Percentiles rank a stretch among this genome's conserved stretches.
Evolutionary conservation across 805 yeast genomes (phyloP).

Genomic region (Lipomyces sp.): DNA sequence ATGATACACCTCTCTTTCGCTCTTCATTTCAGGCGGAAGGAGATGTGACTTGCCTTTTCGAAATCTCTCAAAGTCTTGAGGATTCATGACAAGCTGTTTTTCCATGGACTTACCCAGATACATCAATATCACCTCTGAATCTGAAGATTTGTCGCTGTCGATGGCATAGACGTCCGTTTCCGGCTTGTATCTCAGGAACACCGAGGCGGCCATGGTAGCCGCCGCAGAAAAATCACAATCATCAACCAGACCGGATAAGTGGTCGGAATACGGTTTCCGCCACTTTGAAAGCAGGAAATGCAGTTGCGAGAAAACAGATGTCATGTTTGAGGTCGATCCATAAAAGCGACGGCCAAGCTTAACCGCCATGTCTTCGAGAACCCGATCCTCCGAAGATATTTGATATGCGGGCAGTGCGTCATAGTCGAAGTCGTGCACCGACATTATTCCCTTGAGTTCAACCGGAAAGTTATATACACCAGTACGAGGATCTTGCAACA

Average conservation of each 20-base stretch:
- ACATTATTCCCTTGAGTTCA: constrained; percentile 55
- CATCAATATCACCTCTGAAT: constrained; percentile 64
- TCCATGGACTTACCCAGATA: constrained; percentile 79
- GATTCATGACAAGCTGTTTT: constrained; percentile 61
- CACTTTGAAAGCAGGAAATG: constrained; percentile 66
- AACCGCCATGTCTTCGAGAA: constrained; percentile 49
- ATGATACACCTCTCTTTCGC: constrained; percentile 51
- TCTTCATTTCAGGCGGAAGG: constrained; percentile 16
- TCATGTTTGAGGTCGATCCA: constrained; percentile 88
- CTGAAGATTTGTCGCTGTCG: constrained; percentile 65
- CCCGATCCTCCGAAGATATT: constrained; percentile 63
- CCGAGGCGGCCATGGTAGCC: constrained; percentile 52
- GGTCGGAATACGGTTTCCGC: constrained; percentile 46
- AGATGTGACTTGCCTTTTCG: constrained; percentile 33
- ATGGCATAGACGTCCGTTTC: constrained; percentile 54
- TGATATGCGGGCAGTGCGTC: constrained; percentile 54
- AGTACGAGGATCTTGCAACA: constrained; percentile 72
- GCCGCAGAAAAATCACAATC: constrained; percentile 41
- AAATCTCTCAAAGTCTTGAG: constrained; percentile 48
- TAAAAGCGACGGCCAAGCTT: constrained; percentile 44
- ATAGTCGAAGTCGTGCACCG: constrained; percentile 65
- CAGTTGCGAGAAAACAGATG: constrained; percentile 67
- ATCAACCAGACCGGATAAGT: not conserved
- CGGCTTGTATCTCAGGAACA: constrained; percentile 51
- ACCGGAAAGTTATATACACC: constrained; percentile 67